These are phyloP conservation scores for Circinella minor DNA, from an alignment of 371 early-diverging fungal genomes.

Conservation along the genomic window DNA sequence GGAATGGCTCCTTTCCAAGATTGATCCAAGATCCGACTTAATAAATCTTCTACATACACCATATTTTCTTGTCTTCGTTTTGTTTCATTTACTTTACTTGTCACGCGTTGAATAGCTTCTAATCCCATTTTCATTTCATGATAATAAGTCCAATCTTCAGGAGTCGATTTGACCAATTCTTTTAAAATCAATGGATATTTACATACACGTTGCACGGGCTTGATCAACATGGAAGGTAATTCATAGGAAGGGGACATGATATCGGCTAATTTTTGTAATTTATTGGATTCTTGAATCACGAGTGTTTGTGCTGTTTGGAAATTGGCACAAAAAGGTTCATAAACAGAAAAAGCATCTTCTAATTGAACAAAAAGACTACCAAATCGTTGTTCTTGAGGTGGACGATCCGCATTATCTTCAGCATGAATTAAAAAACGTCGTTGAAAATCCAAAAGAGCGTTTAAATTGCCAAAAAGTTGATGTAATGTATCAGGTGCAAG, in stretches of 20 bases:
- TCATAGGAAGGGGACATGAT: slow-evolving; percentile 85
- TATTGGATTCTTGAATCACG: slow-evolving; percentile 47
- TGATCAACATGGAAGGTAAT: slow-evolving; percentile 91
- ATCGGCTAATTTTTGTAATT: slow-evolving; percentile 59
- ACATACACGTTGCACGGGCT: slow-evolving; percentile 96
- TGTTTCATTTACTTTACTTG: slow-evolving; percentile 90
- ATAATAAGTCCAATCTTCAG: slow-evolving; percentile 68
- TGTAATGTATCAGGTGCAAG: slow-evolving; percentile 78
- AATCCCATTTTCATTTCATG: slow-evolving; percentile 82
- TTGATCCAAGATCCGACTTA: slow-evolving; percentile 62
- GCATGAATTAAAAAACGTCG: slow-evolving; percentile 89
- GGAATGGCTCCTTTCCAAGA: slow-evolving; percentile 19
- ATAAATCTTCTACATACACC: slow-evolving; percentile 73
- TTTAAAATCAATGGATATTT: slow-evolving; percentile 92
- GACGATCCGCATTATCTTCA: slow-evolving; percentile 77
- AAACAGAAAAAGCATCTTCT: slow-evolving; percentile 88
- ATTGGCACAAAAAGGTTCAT: slow-evolving; percentile 94
- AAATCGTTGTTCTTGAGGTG: slow-evolving; percentile 84
- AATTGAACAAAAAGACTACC: slow-evolving; percentile 79
- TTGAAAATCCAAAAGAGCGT: slow-evolving; percentile 95
- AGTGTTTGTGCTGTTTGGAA: slow-evolving; percentile 75
- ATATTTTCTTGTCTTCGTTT: slow-evolving; percentile 86
- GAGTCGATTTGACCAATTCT: slow-evolving; percentile 81
- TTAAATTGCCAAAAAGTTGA: slow-evolving; percentile 89
- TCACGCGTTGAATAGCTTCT: slow-evolving; percentile 82